Evolutionary conservation across 257 asterid genomes (phyloP).

Genomic region (Fraxinus cuspidata): DNA sequence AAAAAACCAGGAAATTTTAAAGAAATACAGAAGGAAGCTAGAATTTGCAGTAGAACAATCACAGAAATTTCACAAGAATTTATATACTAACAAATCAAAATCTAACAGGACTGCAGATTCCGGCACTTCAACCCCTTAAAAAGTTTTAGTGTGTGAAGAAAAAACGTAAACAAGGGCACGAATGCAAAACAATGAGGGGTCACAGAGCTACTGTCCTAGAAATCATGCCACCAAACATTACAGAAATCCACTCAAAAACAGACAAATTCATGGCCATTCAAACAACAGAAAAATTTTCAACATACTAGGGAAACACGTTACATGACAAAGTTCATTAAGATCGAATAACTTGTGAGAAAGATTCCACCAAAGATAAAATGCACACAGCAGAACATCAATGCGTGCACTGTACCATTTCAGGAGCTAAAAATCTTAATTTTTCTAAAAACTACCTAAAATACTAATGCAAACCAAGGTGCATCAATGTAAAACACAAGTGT

Average conservation of each 20-base stretch:
- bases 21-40: not conserved
- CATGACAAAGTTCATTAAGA: not conserved
- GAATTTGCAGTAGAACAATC: not conserved
- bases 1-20: not conserved
- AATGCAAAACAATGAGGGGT: not conserved
- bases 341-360: not conserved
- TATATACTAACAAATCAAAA: not conserved
- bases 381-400: not conserved
- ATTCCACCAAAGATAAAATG: not conserved
- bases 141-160: too few relatives aligned
- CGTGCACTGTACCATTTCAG: not conserved
- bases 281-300: not conserved
- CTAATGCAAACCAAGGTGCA: not conserved
- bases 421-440: too few relatives aligned
- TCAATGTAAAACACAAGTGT: not conserved
- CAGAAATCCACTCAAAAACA: not conserved
- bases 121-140: not conserved
- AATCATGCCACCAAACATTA: not conserved
- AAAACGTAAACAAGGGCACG: not conserved
- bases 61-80: not conserved
- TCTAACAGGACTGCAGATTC: not conserved
- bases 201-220: not conserved
- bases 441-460: too few relatives aligned
- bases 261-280: not conserved
- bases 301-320: not conserved